Base-by-base conservation (phyloP, 768 basidiomycete genomes). In the Suillus subluteus region DNA sequence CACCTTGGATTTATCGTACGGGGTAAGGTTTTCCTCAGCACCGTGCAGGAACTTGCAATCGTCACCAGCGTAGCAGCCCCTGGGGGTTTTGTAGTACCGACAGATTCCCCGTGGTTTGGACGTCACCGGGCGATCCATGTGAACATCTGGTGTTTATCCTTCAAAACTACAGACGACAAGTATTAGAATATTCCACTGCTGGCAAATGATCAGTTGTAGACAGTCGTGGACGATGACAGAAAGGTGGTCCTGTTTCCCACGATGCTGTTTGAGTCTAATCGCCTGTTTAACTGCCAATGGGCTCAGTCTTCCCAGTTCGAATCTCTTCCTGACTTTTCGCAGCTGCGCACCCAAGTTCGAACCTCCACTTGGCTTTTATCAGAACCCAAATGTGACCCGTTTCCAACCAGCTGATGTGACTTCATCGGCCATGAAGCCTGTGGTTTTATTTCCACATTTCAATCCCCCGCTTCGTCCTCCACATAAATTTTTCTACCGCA, bases 31-130 rank as follows among this genome's bases (percentile, higher is more conserved):
- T 75, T 82, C 75, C 70, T 80, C 71, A 32, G 82, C 79, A 58
- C 85, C 86, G 67, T 95, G 92, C 13, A 91, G 81, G 76, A 94
- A 95, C 81, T 91, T 93, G 87, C 92, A 95, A 7, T 76, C 75
- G 62, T 86, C 77, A 43, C 87, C 89, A 8, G 87, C 83, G 68
- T 87, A 91, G 78, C 92, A 95, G 9, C 93, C 92, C 59, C 90
- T 80, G 0, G 82, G 75, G 23, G 84, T 82, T 16, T 80, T 77
- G 72, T 91, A 91, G 73, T 90, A 94, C 62, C 80, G 82, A 79
- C 92, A 94, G 55, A 88, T 72, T 0, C 92, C 92, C 58, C 92
- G 84, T 13, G 91, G 75, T 73, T 88, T 92, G 44, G 89, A 89
- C 55, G 91, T 92, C 65, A 79, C 76, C 44, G 90, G 91, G 52